Evolutionary conservation across 305 asterid genomes (phyloP).

Genomic region (Plantago rigida): DNA sequence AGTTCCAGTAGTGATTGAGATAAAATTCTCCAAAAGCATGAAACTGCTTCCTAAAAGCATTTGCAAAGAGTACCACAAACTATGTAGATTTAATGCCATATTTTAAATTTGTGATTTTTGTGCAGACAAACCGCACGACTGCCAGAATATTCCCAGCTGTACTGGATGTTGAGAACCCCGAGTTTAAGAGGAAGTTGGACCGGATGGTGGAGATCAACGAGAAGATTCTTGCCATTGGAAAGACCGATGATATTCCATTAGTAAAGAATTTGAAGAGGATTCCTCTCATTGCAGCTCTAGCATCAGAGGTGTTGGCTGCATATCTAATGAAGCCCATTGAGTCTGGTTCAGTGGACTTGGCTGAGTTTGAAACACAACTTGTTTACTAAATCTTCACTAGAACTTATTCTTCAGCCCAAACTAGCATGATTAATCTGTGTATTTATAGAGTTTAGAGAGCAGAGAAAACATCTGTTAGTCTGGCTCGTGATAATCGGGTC

Average conservation of each 20-base stretch:
- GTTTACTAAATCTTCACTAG: slow-evolving; percentile 38
- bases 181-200: slow-evolving; percentile 86
- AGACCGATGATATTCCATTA: slow-evolving; percentile 47
- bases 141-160: slow-evolving; percentile 98
- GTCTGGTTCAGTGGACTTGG: slow-evolving; percentile 82
- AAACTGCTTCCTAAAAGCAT: not conserved
- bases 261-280: slow-evolving; percentile 84
- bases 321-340: slow-evolving; percentile 90
- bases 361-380: slow-evolving; percentile 74
- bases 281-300: slow-evolving; percentile 73
- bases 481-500: slow-evolving; percentile 9
- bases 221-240: slow-evolving; percentile 57
- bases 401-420: slow-evolving; percentile 13
- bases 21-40: not conserved
- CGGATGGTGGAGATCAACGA: slow-evolving; percentile 76
- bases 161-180: slow-evolving; percentile 89
- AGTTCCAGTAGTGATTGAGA: no score
- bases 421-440: slow-evolving; percentile 26
- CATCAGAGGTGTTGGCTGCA: slow-evolving; percentile 66
- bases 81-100: no score
- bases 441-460: slow-evolving; percentile 20
- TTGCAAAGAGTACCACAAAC: not conserved
- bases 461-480: slow-evolving; percentile 24
- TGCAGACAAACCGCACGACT: slow-evolving; percentile 90
- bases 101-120: not conserved